Percentiles rank a stretch among this genome's conserved stretches.
Evolutionary conservation across 495 filamentous ascomycete species (phyloP).

Genomic region (Xeromyces bisporus): DNA sequence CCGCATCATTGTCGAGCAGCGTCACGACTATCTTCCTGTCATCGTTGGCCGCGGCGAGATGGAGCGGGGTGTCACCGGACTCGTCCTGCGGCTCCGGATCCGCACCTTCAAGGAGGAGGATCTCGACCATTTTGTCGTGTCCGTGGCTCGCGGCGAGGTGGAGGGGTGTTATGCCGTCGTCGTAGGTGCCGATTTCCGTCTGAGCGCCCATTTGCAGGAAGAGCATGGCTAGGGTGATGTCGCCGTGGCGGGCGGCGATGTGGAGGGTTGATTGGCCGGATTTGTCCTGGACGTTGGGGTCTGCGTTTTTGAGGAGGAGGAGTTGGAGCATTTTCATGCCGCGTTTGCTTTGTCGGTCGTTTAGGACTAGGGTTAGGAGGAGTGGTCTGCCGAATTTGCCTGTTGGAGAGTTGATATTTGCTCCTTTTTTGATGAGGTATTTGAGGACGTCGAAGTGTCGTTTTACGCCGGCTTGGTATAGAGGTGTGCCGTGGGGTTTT

Average conservation of each 20-base stretch:
- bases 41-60: slow-evolving; percentile 19
- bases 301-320: slow-evolving; percentile 21
- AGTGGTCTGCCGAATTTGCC: slow-evolving; percentile 6
- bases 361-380: slow-evolving; percentile 7
- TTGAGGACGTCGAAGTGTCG: slow-evolving; percentile 9
- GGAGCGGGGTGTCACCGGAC: slow-evolving; percentile 17
- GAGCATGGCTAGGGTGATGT: slow-evolving; percentile 8
- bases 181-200: slow-evolving; percentile 3
- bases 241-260: slow-evolving; percentile 10
- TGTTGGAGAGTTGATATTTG: slow-evolving; percentile 6
- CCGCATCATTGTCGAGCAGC: slow-evolving; percentile 22
- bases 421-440: slow-evolving; percentile 13
- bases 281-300: slow-evolving; percentile 17
- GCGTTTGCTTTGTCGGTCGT: slow-evolving; percentile 7
- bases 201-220: slow-evolving; percentile 16
- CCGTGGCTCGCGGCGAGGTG: slow-evolving; percentile 16
- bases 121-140: slow-evolving; percentile 15
- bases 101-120: slow-evolving; percentile 14
- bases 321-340: slow-evolving; percentile 8
- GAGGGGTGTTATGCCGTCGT: slow-evolving; percentile 15
- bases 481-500: slow-evolving; percentile 6
- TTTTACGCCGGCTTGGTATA: slow-evolving; percentile 12
- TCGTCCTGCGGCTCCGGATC: slow-evolving; percentile 12
- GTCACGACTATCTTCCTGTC: slow-evolving; percentile 18
- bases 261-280: slow-evolving; percentile 22